Percentiles rank a stretch among this genome's conserved stretches.
Evolutionary conservation across 306 rosid genomes (phyloP).

Genomic region (Sicyos baderoa): DNA sequence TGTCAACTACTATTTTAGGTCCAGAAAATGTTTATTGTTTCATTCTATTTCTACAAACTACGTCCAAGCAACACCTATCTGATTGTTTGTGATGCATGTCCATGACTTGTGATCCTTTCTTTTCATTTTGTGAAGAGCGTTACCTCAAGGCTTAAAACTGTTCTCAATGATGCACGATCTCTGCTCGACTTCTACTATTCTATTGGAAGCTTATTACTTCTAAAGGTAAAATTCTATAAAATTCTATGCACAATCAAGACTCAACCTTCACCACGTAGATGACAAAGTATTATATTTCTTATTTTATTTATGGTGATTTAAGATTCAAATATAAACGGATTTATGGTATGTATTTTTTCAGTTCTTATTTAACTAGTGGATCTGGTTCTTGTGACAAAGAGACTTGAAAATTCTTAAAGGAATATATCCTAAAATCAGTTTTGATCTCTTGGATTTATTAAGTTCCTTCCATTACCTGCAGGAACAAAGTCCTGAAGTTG

Average conservation of each 20-base stretch:
- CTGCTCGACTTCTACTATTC: slow-evolving; percentile 72
- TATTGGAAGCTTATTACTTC: slow-evolving; percentile 61
- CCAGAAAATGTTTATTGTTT: background rate
- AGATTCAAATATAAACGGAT: background rate
- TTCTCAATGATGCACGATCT: slow-evolving; percentile 48
- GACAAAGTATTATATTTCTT: background rate
- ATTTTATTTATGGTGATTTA: background rate
- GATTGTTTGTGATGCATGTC: slow-evolving; percentile 20
- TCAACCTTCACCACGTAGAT: no score
- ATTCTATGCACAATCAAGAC: background rate
- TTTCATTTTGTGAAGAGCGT: slow-evolving; percentile 43
- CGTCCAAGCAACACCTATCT: background rate
- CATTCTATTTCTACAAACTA: background rate
- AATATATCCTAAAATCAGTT: background rate
- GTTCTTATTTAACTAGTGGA: background rate
- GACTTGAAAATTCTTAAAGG: background rate
- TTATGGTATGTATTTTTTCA: background rate
- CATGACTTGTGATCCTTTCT: slow-evolving; percentile 20
- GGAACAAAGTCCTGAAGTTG: slow-evolving; percentile 63
- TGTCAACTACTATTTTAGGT: background rate
- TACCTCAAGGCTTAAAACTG: slow-evolving; percentile 48
- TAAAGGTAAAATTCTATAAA: slow-evolving; percentile 51
- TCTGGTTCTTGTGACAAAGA: background rate
- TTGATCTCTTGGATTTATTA: slow-evolving; percentile 22
- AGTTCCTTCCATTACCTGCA: slow-evolving; percentile 23